Evolutionary conservation across 164 flowering plant genomes (phyloP).

Genomic region (Cinnamomum chago): DNA sequence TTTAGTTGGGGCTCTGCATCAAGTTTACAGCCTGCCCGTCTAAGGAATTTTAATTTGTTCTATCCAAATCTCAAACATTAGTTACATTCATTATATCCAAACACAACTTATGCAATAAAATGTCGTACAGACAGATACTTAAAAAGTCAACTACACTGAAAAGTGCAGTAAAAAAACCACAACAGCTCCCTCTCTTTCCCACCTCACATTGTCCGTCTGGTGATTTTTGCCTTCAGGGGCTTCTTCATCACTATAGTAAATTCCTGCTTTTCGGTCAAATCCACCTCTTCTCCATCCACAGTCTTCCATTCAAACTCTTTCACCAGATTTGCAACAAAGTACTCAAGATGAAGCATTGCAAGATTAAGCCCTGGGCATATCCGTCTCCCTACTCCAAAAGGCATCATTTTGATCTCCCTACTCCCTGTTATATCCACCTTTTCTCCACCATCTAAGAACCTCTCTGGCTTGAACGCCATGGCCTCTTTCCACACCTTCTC

Average conservation of each 20-base stretch:
- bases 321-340: slow-evolving; percentile 29
- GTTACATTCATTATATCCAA: no score
- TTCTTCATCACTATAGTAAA: slow-evolving; percentile 39
- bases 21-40: no score
- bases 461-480: slow-evolving; percentile 30
- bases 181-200: slow-evolving; percentile 6
- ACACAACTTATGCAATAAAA: no score
- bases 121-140: no score
- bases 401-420: slow-evolving; percentile 50
- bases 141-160: no score
- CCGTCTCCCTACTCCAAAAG: slow-evolving; percentile 39
- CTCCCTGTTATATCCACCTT: slow-evolving; percentile 31
- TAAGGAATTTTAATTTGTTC: no score
- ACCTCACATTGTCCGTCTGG: slow-evolving; percentile 9
- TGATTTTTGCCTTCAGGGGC: slow-evolving; percentile 27
- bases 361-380: slow-evolving; percentile 20
- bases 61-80: no score
- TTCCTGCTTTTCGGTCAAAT: slow-evolving; percentile 39
- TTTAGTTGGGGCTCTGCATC: no score
- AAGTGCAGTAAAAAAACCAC: no score
- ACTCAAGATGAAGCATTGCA: slow-evolving; percentile 22
- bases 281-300: slow-evolving; percentile 32
- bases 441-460: slow-evolving; percentile 21
- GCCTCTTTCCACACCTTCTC: slow-evolving; percentile 29
- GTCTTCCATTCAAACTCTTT: slow-evolving; percentile 33